Conservation (phyloP, 129 eudicot species). For the Artemisia annua region DNA sequence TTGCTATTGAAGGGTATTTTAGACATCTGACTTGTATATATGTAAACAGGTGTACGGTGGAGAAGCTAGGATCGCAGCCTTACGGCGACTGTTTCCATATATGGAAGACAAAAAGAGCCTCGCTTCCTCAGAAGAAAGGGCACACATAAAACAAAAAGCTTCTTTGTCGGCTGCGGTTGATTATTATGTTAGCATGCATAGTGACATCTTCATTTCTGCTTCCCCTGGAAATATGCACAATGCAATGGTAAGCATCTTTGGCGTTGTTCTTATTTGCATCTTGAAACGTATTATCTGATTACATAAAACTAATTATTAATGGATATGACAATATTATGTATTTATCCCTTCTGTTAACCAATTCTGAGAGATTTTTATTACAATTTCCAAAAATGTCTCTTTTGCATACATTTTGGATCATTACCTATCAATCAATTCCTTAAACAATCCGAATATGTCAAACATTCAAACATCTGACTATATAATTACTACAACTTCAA, state of each 20-base stretch:
- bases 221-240: constrained; percentile 99
- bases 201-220: constrained; percentile 94
- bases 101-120: constrained; percentile 99
- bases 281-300: background rate
- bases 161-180: constrained; percentile 95
- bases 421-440: background rate
- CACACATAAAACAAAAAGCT: constrained; percentile 85
- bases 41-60: constrained; percentile 87
- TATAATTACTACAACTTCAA: no score
- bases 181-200: constrained; percentile 93
- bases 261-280: background rate
- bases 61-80: constrained; percentile 79
- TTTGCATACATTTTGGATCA: background rate
- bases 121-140: constrained; percentile 81
- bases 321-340: no score
- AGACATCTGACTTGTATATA: constrained; percentile 13
- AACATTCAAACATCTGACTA: background rate
- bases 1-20: background rate
- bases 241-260: constrained; percentile 61
- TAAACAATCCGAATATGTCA: background rate
- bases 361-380: no score
- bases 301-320: background rate
- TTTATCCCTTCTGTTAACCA: no score
- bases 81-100: constrained; percentile 65
- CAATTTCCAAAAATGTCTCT: no score